Base-by-base conservation (phyloP, 208 protist species). In the Naegleria lovaniensis region DNA sequence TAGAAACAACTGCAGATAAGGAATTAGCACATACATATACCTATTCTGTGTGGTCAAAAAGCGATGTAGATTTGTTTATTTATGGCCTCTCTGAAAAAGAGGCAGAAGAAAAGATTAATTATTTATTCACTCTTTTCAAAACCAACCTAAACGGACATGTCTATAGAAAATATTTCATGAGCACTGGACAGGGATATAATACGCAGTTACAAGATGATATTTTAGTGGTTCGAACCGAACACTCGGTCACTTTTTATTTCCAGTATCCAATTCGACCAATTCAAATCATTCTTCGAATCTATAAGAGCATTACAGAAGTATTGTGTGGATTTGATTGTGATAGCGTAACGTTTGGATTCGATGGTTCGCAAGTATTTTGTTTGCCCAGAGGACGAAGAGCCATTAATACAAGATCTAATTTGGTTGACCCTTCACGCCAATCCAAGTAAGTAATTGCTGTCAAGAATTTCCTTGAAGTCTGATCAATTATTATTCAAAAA, bases 301-400 rank as follows among this genome's bases (percentile, higher is more conserved):
- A 92, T 51, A 92, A 92, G 33, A 52, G n/a, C 16, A 79, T 79
- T 55, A 9, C 92, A 9, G 92, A 93, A 29, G 25, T 92, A 29
- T 90, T 93, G 22, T 48, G 58, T n/a, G 92, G 92, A 0, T 93
- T 93, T 89, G 92, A 93, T 84, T 16, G 91, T 59, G 92, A 93
- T 38, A 51, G n/a, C 25, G 79, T 22, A 4, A 43, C n/a, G 19
- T 6, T 88, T 59, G 85, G 41, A 1, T 88, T 88, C 36, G 85
- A 88, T 88, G 85, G 85, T 5, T 38, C 15, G 16, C 39, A 59
- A 88, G 39, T 88, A 36, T 88, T 29, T 15, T 7, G 6, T 29
- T 58, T 58, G 19, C 85, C 85, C 39, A 29, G 85, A 39, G 40
- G 19, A 19, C 11, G 25, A 88, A 88, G 85, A 58, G 85, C 85